Base-by-base conservation (phyloP, 352 stramenopile genomes). In the Globisporangium yorkense region DNA sequence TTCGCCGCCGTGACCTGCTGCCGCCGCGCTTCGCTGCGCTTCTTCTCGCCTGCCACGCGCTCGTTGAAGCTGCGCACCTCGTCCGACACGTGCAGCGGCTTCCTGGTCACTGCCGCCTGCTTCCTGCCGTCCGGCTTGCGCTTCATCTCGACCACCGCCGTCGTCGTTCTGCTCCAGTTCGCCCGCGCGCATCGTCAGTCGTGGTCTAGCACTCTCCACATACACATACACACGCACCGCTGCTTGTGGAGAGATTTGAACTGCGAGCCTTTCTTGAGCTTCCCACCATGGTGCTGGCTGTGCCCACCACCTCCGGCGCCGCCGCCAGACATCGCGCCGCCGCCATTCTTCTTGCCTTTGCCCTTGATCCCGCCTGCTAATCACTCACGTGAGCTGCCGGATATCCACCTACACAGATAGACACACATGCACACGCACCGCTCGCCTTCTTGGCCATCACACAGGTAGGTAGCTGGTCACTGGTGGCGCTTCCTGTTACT, bases 11-110 rank as follows among this genome's bases (percentile, higher is more conserved):
- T 41, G 49, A 56, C 33, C 5, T 68, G 58, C 16, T 67, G 51
- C 45, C 66, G 56, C 20, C 62, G 56, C 5, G 66, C 61, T 2
- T 71, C 52, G 37, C 68, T 33, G 50, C 57, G 57, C 35, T 63
- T 53, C 41, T 54, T 78, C 56, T 80, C 77, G 0, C 67, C 75
- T 0, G 74, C 70, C 67, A 92, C 81, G 2, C 82, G 79, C 62
- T 92, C 82, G 61, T 92, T 81, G 70, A 89, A 92, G 59, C 79
- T 89, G 43, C 82, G 79, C 51, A 88, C 83, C 45, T 89, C 79
- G 45, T 83, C 69, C 12, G 80, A 66, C n/a, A 88, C 58, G 6
- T 51, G 31, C 16, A 56, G 43, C 1, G 54, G 54, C 7, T 73
- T 63, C 72, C 81, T 87, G 2, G 54, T 51, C 24, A 72, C 71